These are phyloP conservation scores for Salix arbutifolia DNA, from an alignment of 345 rosid species.

Conservation along the genomic window DNA sequence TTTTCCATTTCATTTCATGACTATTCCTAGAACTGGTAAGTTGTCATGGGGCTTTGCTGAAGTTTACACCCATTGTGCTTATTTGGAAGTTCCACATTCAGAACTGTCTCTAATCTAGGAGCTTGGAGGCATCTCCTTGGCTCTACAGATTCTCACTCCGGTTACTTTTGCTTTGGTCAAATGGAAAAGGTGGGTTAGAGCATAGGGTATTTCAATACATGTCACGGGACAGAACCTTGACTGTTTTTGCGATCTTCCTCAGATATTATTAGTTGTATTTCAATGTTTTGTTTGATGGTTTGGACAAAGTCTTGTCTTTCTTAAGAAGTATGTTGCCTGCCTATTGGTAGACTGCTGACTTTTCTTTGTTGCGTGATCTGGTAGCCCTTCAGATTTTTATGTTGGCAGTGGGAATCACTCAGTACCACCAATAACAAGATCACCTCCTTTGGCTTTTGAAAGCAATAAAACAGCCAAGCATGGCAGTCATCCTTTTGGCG, in stretches of 20 bases:
- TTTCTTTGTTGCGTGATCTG: constrained; percentile 13
- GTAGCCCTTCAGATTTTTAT: constrained; percentile 27
- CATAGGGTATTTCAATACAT: not conserved
- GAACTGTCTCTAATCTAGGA: too few species aligned
- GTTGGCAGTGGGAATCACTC: constrained; percentile 24
- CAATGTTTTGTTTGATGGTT: not conserved
- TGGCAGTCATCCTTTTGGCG: constrained; percentile 23
- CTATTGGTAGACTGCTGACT: constrained; percentile 4
- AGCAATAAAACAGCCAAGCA: constrained; percentile 22
- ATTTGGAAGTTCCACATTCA: too few species aligned
- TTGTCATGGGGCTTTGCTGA: not conserved
- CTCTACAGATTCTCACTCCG: too few species aligned
- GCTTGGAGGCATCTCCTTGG: too few species aligned
- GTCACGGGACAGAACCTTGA: not conserved
- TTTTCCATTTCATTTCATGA: not conserved
- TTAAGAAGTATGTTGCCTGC: not conserved
- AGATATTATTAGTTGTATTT: not conserved
- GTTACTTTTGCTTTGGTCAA: not conserved
- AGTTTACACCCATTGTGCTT: too few species aligned
- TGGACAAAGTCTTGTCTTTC: not conserved
- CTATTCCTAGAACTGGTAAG: not conserved
- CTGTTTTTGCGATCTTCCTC: constrained; percentile 1
- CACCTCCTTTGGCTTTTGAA: constrained; percentile 29
- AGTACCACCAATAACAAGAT: constrained; percentile 23
- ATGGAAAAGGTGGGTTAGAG: not conserved